phyloP scores from a whole-genome alignment of 805 yeast genomes.

The Kazachstania kunashirensis region DNA sequence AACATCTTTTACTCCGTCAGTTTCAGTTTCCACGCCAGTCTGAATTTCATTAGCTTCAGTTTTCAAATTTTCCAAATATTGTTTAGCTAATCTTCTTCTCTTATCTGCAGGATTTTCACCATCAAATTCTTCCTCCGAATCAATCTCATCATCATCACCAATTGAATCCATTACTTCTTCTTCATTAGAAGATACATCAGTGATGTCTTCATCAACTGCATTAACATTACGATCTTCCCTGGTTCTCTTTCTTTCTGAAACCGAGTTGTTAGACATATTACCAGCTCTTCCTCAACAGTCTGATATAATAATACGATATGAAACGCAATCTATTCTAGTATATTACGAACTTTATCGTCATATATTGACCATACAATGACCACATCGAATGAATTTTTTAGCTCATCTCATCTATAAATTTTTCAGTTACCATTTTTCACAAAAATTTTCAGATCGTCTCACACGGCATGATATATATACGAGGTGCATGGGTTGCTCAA shows the following conservation, averaged over 20 bases:
- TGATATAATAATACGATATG: too few relatives aligned
- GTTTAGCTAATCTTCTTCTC: conserved; percentile 87
- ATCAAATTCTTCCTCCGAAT: conserved; percentile 63
- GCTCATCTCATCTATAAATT: conserved; percentile 19
- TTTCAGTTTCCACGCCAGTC: conserved; percentile 7
- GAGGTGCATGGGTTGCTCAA: too few relatives aligned
- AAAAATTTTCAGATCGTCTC: conserved; percentile 9
- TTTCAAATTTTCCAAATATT: conserved; percentile 73
- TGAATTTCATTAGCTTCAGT: conserved; percentile 41
- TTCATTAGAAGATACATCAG: conserved; percentile 42
- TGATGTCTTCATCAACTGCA: conserved; percentile 44
- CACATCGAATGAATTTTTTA: too few relatives aligned
- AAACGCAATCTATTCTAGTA: too few relatives aligned
- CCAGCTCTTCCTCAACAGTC: background rate
- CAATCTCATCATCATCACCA: conserved; percentile 37
- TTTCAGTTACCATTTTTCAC: conserved; percentile 7
- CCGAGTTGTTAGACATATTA: conserved; percentile 3
- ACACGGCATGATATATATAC: too few relatives aligned
- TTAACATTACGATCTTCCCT: conserved; percentile 13
- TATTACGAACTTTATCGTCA: too few relatives aligned
- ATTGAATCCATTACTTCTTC: conserved; percentile 33
- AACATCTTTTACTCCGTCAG: conserved; percentile 10
- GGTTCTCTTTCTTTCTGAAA: conserved; percentile 13
- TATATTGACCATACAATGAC: too few relatives aligned
- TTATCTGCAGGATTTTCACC: conserved; percentile 85